Evolutionary conservation across 495 filamentous ascomycete species (phyloP).

Genomic region (Penicillium bovifimosum): DNA sequence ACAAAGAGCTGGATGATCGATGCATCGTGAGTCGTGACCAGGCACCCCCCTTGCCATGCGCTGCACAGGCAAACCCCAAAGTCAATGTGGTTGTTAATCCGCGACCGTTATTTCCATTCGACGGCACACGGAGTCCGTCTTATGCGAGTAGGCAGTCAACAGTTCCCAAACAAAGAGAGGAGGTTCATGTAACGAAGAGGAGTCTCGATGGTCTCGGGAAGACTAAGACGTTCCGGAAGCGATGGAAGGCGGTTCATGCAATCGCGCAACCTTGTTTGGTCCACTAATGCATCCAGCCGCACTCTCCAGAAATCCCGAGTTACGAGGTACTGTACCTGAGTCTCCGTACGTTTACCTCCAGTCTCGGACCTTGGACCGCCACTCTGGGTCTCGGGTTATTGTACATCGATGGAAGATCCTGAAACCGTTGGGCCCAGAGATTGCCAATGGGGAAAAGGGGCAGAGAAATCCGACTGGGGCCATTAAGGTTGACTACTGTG

Average conservation of each 20-base stretch:
- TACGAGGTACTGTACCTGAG: too few species aligned
- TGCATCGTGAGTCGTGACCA: slow-evolving; percentile 1
- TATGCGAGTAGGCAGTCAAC: not conserved
- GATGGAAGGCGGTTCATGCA: slow-evolving; percentile 26
- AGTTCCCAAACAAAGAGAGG: not conserved
- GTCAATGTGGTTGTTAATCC: not conserved
- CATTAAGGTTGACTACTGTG: slow-evolving; percentile 10
- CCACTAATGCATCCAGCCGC: slow-evolving; percentile 35
- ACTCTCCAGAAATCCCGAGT: too few species aligned
- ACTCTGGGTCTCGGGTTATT: slow-evolving; percentile 10
- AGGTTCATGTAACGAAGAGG: not conserved
- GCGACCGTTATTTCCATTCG: slow-evolving; percentile 1
- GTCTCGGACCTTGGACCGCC: slow-evolving; percentile 9
- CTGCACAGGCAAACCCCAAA: slow-evolving; percentile 4
- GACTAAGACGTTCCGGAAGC: slow-evolving; percentile 3
- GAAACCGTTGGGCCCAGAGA: not conserved
- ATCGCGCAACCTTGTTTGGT: slow-evolving; percentile 20
- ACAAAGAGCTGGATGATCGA: slow-evolving; percentile 4
- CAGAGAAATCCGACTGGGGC: not conserved
- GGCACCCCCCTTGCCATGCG: not conserved
- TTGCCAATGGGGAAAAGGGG: slow-evolving; percentile 13
- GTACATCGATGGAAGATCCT: not conserved
- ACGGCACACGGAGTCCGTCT: not conserved
- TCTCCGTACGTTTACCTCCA: too few species aligned
- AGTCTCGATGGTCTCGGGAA: not conserved